phyloP scores from a whole-genome alignment of 208 protist species.

The Wallacemonas sp. region DNA sequence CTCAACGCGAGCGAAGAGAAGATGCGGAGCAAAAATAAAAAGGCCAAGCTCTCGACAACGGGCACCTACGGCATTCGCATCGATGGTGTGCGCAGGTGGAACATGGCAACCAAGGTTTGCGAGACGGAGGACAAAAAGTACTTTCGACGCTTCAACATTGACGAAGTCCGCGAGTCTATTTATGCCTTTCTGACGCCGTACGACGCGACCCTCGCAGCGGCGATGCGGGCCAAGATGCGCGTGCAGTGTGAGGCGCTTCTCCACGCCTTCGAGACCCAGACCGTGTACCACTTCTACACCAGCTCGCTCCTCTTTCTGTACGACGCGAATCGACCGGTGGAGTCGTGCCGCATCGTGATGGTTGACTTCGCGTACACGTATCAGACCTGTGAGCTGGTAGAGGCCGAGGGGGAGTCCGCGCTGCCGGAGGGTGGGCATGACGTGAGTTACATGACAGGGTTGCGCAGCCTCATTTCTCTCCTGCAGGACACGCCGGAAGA shows the following conservation, averaged over 20 bases:
- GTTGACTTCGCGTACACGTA: constrained; percentile 53
- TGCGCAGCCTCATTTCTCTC: constrained; percentile 27
- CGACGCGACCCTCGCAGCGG: constrained; percentile 7
- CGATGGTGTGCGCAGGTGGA: constrained; percentile 39
- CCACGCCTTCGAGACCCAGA: constrained; percentile 23
- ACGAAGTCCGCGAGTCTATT: constrained; percentile 25
- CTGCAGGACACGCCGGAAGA: constrained; percentile 11
- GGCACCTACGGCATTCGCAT: constrained; percentile 41
- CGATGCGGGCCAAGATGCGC: constrained; percentile 19
- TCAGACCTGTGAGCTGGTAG: constrained; percentile 19
- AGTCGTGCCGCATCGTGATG: constrained; percentile 38
- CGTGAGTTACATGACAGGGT: constrained; percentile 32
- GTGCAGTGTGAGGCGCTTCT: constrained; percentile 16
- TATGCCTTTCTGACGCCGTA: constrained; percentile 19
- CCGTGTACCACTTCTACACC: constrained; percentile 44
- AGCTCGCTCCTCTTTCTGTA: constrained; percentile 51
- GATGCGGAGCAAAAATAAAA: constrained; percentile 37
- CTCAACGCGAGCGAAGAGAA: constrained; percentile 33
- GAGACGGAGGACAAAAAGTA: constrained; percentile 34
- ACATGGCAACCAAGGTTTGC: constrained; percentile 27
- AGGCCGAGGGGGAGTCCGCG: constrained; percentile 28
- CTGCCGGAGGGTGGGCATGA: constrained; percentile 16
- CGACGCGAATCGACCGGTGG: constrained; percentile 30
- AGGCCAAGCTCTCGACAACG: constrained; percentile 29
- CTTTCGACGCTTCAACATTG: constrained; percentile 18